Conservation (phyloP, 2,329 filamentous ascomycete genomes). For the Colletotrichum liriopes region DNA sequence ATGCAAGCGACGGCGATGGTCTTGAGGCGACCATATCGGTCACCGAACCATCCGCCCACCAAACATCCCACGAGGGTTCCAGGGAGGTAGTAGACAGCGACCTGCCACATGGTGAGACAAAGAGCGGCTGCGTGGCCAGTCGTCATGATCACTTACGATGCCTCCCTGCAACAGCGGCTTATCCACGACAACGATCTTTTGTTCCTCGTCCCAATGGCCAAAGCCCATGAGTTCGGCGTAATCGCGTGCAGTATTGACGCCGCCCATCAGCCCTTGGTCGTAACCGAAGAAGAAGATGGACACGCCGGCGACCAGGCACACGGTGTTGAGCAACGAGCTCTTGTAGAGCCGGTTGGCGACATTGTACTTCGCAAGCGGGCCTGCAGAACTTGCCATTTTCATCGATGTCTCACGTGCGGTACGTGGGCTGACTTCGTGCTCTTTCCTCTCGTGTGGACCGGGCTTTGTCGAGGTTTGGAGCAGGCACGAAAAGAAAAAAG, state of each 20-base stretch:
- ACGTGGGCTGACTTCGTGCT: too few species aligned
- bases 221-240: constrained; percentile 78
- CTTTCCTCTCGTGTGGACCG: background rate
- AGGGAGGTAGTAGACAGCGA: constrained; percentile 62
- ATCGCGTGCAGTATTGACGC: constrained; percentile 76
- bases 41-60: constrained; percentile 75
- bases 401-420: background rate
- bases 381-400: constrained; percentile 14
- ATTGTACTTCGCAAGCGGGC: constrained; percentile 25
- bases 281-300: constrained; percentile 80
- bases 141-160: constrained; percentile 61
- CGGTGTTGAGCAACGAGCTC: constrained; percentile 68
- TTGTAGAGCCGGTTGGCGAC: constrained; percentile 71
- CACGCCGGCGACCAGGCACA: constrained; percentile 75
- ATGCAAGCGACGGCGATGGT: constrained; percentile 73
- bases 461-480: background rate
- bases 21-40: constrained; percentile 73
- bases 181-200: constrained; percentile 66
- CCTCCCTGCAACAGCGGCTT: constrained; percentile 70
- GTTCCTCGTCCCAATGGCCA: constrained; percentile 69
- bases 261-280: constrained; percentile 72
- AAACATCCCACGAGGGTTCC: constrained; percentile 75
- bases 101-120: constrained; percentile 12
- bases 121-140: constrained; percentile 62
- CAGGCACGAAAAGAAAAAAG: background rate